Evolutionary conservation across 2,329 filamentous ascomycete species (phyloP).

Genomic region (Fusarium sp.): DNA sequence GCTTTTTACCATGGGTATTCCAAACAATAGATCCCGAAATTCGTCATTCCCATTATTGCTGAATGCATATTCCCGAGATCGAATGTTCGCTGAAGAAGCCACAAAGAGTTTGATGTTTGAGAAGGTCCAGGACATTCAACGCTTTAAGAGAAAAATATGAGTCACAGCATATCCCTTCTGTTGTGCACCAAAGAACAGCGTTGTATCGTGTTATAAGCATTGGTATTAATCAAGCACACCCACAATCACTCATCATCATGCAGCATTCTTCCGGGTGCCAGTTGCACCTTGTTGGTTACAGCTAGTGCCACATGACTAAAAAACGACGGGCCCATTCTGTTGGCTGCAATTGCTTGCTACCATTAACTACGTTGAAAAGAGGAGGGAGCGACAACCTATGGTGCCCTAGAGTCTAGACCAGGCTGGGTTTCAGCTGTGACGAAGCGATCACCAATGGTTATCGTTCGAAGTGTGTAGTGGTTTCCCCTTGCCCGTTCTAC

Average conservation of each 20-base stretch:
- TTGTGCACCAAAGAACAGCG: not conserved
- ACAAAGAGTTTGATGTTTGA: not conserved
- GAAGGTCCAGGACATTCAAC: not conserved
- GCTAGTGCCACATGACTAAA: slow-evolving; percentile 25
- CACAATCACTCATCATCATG: slow-evolving; percentile 2
- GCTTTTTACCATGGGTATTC: slow-evolving; percentile 13
- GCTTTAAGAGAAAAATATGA: not conserved
- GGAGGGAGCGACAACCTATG: slow-evolving; percentile 19
- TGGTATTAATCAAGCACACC: not conserved
- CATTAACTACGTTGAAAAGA: not conserved
- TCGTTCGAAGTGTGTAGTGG: not conserved
- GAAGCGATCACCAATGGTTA: not conserved
- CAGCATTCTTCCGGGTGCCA: slow-evolving; percentile 12
- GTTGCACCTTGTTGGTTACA: slow-evolving; percentile 32
- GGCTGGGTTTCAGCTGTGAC: slow-evolving; percentile 6
- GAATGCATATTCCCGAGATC: slow-evolving; percentile 1
- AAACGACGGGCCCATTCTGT: not conserved
- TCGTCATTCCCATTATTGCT: slow-evolving; percentile 11
- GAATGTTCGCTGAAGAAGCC: slow-evolving; percentile 2
- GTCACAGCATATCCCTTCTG: not conserved
- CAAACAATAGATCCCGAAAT: not conserved
- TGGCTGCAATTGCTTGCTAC: slow-evolving; percentile 9
- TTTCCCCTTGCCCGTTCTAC: not conserved
- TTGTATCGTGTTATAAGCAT: not conserved
- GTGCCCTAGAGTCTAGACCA: slow-evolving; percentile 30